Conservation (phyloP, 106 monocot genomes). For the Phalaenopsis equestris region DNA sequence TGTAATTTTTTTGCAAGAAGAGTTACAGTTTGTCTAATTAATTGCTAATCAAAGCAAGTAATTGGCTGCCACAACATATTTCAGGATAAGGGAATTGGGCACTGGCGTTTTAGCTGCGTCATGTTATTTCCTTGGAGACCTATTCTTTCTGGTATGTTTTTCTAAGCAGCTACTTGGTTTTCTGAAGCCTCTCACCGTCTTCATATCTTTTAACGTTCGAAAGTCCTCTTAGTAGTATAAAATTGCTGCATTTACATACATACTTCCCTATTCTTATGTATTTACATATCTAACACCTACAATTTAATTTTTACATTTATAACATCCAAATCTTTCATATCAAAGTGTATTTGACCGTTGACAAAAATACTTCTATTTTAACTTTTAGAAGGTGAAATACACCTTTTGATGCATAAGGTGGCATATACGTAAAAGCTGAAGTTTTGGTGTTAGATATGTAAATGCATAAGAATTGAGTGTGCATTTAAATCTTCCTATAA, state of each 20-base stretch:
- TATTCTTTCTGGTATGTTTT: slow-evolving; percentile 77
- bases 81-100: slow-evolving; percentile 90
- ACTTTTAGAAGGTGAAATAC: too few species aligned
- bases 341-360: too few species aligned
- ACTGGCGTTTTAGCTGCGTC: slow-evolving; percentile 89
- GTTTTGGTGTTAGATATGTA: too few species aligned
- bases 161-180: background rate
- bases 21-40: background rate
- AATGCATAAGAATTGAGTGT: too few species aligned
- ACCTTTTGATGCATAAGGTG: too few species aligned
- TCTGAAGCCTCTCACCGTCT: background rate
- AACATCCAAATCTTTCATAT: too few species aligned
- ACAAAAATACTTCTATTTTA: too few species aligned
- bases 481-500: too few species aligned
- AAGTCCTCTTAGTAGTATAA: background rate
- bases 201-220: background rate
- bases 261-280: too few species aligned
- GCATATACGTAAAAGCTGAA: too few species aligned
- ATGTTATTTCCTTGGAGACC: slow-evolving; percentile 99
- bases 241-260: background rate
- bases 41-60: background rate
- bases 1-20: background rate
- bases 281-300: too few species aligned
- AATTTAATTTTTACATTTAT: too few species aligned
- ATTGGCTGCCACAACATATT: slow-evolving; percentile 2